Conservation (phyloP, 2,329 filamentous ascomycete genomes). For the Aureobasidium sp. region DNA sequence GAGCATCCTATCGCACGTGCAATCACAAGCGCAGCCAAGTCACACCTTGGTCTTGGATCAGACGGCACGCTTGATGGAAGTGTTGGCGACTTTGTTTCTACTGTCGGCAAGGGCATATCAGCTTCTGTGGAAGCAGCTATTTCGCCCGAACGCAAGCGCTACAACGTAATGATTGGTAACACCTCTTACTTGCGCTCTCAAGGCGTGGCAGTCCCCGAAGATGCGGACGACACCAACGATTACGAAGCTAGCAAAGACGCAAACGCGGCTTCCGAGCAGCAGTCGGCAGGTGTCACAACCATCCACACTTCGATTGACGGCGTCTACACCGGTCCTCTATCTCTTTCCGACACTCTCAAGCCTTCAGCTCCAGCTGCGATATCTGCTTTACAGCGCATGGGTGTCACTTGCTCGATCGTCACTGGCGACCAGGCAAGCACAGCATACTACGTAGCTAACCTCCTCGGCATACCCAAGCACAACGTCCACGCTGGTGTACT, state of each 20-base stretch:
- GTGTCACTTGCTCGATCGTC: constrained; percentile 80
- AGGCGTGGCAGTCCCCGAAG: constrained; percentile 55
- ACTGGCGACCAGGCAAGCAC: constrained; percentile 86
- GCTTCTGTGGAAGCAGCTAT: constrained; percentile 71
- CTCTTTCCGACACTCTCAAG: constrained; percentile 85
- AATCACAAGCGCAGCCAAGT: constrained; percentile 65
- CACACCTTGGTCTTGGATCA: constrained; percentile 60
- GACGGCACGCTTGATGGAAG: constrained; percentile 74
- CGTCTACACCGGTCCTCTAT: constrained; percentile 70
- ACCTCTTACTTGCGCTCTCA: constrained; percentile 65
- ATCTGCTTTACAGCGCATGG: constrained; percentile 72
- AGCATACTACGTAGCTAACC: constrained; percentile 70
- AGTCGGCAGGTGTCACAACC: constrained; percentile 65
- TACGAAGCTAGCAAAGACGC: constrained; percentile 12
- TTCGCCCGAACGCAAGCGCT: constrained; percentile 58
- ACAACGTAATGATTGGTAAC: constrained; percentile 78
- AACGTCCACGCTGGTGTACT: constrained; percentile 81
- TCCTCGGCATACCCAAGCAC: constrained; percentile 68
- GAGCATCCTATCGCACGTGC: constrained; percentile 95
- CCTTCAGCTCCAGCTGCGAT: constrained; percentile 74
- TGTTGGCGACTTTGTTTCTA: constrained; percentile 74
- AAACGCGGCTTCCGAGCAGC: constrained; percentile 17
- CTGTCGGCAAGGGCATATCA: constrained; percentile 76
- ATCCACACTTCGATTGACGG: constrained; percentile 87
- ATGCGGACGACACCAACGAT: constrained; percentile 42